phyloP scores from a whole-genome alignment of 2,329 filamentous ascomycete genomes.

The Byssoonygena ceratinophila region DNA sequence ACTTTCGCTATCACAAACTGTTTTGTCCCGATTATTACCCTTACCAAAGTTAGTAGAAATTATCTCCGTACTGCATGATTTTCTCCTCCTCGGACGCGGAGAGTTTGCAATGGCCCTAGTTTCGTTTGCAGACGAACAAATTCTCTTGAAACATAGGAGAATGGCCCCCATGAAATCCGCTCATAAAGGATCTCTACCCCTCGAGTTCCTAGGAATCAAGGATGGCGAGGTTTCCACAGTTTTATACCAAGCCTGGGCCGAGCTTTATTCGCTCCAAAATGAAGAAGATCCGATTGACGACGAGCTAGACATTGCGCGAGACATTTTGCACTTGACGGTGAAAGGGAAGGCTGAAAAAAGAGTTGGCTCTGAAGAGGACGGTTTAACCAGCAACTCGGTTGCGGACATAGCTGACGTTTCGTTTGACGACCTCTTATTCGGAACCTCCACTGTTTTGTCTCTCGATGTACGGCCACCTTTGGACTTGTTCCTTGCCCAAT shows the following conservation, averaged over 20 bases:
- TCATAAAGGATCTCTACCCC: constrained; percentile 29
- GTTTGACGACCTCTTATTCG: constrained; percentile 75
- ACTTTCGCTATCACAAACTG: constrained; percentile 70
- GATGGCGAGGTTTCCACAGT: constrained; percentile 76
- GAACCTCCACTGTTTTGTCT: constrained; percentile 59
- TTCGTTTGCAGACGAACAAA: constrained; percentile 69
- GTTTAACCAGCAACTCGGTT: constrained; percentile 20
- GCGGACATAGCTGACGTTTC: constrained; percentile 35
- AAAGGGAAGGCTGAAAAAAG: constrained; percentile 2
- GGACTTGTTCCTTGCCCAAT: constrained; percentile 70
- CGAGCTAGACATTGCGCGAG: constrained; percentile 68
- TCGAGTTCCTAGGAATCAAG: constrained; percentile 61
- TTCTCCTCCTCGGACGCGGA: constrained; percentile 75
- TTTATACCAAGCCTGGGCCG: constrained; percentile 65
- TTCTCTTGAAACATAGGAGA: constrained; percentile 61
- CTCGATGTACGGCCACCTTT: constrained; percentile 69
- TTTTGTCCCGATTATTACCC: constrained; percentile 71
- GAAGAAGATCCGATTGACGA: constrained; percentile 67
- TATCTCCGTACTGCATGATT: constrained; percentile 67
- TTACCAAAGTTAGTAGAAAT: constrained; percentile 64
- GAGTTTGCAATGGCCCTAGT: constrained; percentile 87
- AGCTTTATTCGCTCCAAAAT: constrained; percentile 63
- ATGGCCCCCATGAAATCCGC: constrained; percentile 16
- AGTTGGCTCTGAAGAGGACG: constrained; percentile 17
- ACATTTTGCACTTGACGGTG: constrained; percentile 53